Base-by-base conservation (phyloP, 2,329 filamentous ascomycete species). In the Kalmusia sp. region DNA sequence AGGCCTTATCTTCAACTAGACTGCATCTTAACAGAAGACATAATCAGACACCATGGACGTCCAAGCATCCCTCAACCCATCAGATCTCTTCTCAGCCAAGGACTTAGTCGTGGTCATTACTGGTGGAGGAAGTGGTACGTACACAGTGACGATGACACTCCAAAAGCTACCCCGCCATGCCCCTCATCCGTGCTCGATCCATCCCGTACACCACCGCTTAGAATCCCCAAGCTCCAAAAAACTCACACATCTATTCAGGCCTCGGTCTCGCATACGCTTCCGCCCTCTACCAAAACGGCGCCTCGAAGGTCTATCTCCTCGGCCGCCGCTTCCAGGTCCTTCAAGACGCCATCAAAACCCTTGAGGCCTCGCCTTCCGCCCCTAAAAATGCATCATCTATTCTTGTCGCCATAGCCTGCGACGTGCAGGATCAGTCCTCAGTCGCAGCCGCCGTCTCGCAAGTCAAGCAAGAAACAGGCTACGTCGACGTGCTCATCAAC, bases 401-500 rank as follows among this genome's bases (percentile, higher is more conserved):
- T 35, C 68, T 82, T 49, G 67, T 71, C 25, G 72, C 78, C 1
- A 69, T 82, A 34, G 64, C 75, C 51, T 76, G 75, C 59, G 77
- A 79, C 51, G 75, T 80, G 1, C 76, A 76, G 4, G 72, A 74
- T 17, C 75, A 74, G 21, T 58, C 67, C 1, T 79, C 78, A 12
- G 64, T 82, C 25, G 64, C 72, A 15, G 59, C 60, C 4, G 78
- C 75, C 3, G 79, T 77, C 11, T 67, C 72, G n/a, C 66, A 67
- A 2, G 75, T 83, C 37, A 69, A 74, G 5, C 56, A 67, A 6
- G 76, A 82, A 22, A 64, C 64, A 3, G 78, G 76, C 35, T 76
- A 80, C 58, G 76, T 84, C 51, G 80, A 84, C 60, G 74, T 84
- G 21, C 69, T 84, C 0, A 74, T 84, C 62, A 79, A 80, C 63